These are phyloP conservation scores for Onygenales sp. DNA, from an alignment of 2,329 filamentous ascomycete genomes.

Conservation along the genomic window DNA sequence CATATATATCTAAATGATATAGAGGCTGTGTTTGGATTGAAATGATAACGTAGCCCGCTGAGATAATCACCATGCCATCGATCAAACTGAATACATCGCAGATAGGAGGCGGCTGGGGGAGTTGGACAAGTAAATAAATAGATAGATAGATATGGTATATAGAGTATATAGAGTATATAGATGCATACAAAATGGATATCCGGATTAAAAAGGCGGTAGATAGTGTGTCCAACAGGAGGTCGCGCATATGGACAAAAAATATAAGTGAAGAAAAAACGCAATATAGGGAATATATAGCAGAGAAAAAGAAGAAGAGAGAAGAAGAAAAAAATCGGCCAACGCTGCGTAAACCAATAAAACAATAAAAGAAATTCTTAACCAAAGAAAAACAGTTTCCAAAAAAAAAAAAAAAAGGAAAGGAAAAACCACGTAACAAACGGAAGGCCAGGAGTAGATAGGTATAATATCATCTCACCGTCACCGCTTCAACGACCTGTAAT, in stretches of 20 bases:
- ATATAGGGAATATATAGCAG: background rate
- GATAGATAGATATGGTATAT: background rate
- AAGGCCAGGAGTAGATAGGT: background rate
- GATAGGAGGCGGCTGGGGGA: too few species aligned
- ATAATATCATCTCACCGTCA: background rate
- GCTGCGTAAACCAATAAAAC: background rate
- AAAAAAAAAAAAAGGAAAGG: background rate
- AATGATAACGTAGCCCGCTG: too few species aligned
- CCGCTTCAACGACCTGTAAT: slow-evolving; percentile 2
- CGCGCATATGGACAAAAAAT: too few species aligned
- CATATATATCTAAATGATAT: too few species aligned
- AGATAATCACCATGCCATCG: too few species aligned
- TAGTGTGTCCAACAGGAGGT: too few species aligned
- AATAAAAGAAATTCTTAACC: background rate
- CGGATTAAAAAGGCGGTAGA: background rate
- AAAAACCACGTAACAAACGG: background rate
- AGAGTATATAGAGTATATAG: background rate
- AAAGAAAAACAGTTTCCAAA: background rate
- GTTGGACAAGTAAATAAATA: too few species aligned
- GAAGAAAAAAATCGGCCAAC: background rate
- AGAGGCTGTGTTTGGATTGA: too few species aligned
- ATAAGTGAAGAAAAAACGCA: background rate
- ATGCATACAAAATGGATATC: background rate
- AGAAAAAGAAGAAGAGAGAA: background rate
- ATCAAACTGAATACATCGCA: too few species aligned